Percentiles rank a stretch among this genome's conserved stretches.
Conservation (phyloP, 495 filamentous ascomycete species). For the Monascus purpureus region DNA sequence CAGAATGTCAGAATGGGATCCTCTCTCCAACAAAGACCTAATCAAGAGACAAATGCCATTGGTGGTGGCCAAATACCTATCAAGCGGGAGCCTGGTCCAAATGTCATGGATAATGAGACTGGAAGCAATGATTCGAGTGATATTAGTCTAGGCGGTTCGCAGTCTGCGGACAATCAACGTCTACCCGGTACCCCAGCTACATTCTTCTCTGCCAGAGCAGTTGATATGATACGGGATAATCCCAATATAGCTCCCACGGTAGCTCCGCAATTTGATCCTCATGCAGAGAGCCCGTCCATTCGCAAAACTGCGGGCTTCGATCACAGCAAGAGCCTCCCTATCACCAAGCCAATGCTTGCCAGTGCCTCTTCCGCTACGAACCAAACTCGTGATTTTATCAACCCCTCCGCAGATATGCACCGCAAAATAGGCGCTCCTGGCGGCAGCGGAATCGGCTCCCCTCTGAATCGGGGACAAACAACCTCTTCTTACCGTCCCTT, state of each 20-base stretch:
- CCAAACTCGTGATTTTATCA: conserved; percentile 40
- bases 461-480: conserved; percentile 23
- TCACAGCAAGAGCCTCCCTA: conserved; percentile 54
- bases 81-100: conserved; percentile 14
- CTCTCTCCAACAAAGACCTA: conserved; percentile 10
- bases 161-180: conserved; percentile 10
- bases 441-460: conserved; percentile 21
- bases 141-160: conserved; percentile 10
- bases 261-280: conserved; percentile 61
- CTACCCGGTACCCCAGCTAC: conserved; percentile 28
- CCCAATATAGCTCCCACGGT: conserved; percentile 28
- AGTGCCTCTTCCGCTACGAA: conserved; percentile 15
- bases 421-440: conserved; percentile 63
- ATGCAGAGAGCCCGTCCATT: conserved; percentile 72
- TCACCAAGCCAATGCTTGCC: conserved; percentile 33
- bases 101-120: conserved; percentile 11
- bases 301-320: conserved; percentile 84
- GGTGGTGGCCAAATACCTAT: conserved; percentile 10
- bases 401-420: conserved; percentile 53
- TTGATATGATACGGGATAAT: conserved; percentile 34
- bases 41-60: conserved; percentile 1
- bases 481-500: conserved; percentile 31
- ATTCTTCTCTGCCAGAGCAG: conserved; percentile 69
- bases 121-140: conserved; percentile 14
- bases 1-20: conserved; percentile 10